phyloP scores from a whole-genome alignment of 2,329 filamentous ascomycete species.

The Xylaria sp. region DNA sequence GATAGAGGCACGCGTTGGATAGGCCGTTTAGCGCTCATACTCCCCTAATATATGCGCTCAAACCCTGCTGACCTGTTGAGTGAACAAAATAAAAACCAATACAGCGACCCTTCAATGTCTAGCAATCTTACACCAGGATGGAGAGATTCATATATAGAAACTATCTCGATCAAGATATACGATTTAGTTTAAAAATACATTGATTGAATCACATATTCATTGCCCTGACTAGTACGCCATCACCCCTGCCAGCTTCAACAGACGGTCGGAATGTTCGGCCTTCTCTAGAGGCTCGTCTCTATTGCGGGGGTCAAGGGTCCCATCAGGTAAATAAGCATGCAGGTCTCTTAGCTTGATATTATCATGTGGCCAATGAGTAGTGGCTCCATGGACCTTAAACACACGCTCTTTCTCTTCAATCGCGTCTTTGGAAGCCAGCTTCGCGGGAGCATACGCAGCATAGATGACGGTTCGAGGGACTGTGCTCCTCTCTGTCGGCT shows the following conservation, averaged over 20 bases:
- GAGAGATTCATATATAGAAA: background rate
- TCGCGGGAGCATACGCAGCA: slow-evolving; percentile 56
- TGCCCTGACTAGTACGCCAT: slow-evolving; percentile 6
- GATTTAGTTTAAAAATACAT: background rate
- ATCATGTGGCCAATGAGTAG: slow-evolving; percentile 56
- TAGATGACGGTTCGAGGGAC: slow-evolving; percentile 53
- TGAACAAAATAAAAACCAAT: no score
- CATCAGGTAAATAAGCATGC: slow-evolving; percentile 11
- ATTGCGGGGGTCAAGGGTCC: slow-evolving; percentile 17
- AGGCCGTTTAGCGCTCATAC: no score
- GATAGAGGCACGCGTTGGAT: no score
- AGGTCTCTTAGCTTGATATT: slow-evolving; percentile 19
- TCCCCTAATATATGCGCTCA: no score
- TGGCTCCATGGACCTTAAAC: slow-evolving; percentile 53
- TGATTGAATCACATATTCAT: background rate
- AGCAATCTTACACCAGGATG: background rate
- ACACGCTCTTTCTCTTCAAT: slow-evolving; percentile 56
- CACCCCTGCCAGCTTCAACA: slow-evolving; percentile 14
- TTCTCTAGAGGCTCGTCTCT: slow-evolving; percentile 15
- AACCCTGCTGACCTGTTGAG: no score
- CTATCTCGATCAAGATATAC: no score
- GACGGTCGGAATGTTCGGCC: slow-evolving; percentile 15
- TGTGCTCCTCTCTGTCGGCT: slow-evolving; percentile 44
- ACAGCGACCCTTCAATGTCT: background rate
- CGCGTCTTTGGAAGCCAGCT: slow-evolving; percentile 54